Base-by-base conservation (phyloP, 208 protist genomes). In the Trypanosoma avium region DNA sequence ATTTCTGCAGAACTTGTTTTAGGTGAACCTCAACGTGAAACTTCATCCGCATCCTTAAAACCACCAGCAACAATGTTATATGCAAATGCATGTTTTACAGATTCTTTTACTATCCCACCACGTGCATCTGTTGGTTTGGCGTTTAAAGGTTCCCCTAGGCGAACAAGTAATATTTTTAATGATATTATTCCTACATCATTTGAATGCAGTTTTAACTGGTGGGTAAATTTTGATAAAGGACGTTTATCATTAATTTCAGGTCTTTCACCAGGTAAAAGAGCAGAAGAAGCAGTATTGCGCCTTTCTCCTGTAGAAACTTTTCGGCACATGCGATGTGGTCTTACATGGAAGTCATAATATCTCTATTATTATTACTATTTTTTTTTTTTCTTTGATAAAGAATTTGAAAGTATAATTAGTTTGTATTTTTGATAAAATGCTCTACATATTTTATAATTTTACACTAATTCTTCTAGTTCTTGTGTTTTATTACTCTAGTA, bases 161-260 rank as follows among this genome's bases (percentile, higher is more conserved):
- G 62, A n/a, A 42, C 66, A 24, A 49, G 74, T 1, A 73, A 82
- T 52, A 58, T 57, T 13, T 90, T 86, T 49, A 90, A 90, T 52
- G 67, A 67, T 19, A 46, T 90, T 13, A 35, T 69, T 15, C 74
- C 77, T 4, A 65, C 53, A 43, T 57, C 36, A 10, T 90, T 87
- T 59, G 76, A 86, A 65, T 90, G 84, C 62, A 72, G 63, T 24
- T 76, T 90, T 57, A 90, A 75, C 64, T 90, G 84, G 81, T 71
- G 76, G n/a, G 53, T 78, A 4, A 61, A 65, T 29, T 61, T 82
- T 40, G 47, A 43, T 30, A 33, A 65, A 26, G 46, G 55, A 12
- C 17, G 42, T 13, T 12, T 50, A 32, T 29, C 64, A 82, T 24
- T 58, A 35, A 30, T 81, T 53, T 50, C 79, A 67, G 19, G 26